These are phyloP conservation scores for Saturnispora bothae DNA, from an alignment of 805 yeast genomes.

Conservation along the genomic window DNA sequence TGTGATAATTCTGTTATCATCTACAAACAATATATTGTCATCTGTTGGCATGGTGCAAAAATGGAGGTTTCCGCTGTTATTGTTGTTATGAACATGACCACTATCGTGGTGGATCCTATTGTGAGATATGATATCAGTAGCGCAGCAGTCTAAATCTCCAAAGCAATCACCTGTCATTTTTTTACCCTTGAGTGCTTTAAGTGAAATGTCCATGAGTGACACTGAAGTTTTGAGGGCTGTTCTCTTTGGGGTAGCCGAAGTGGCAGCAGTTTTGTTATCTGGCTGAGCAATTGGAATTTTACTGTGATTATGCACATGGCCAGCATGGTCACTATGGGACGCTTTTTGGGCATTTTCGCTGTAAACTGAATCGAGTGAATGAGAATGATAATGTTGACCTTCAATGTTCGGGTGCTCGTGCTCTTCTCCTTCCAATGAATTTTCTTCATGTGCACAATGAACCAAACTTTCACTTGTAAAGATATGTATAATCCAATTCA, in stretches of 20 bases:
- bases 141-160: constrained; percentile 24
- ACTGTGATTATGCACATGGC: not conserved
- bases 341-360: too few species aligned
- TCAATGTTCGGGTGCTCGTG: constrained; percentile 15
- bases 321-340: too few species aligned
- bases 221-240: not conserved
- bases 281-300: not conserved
- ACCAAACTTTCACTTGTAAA: constrained; percentile 74
- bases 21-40: constrained; percentile 26
- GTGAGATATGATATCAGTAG: constrained; percentile 17
- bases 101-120: constrained; percentile 16
- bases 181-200: constrained; percentile 23
- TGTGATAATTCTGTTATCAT: constrained; percentile 19
- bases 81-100: not conserved
- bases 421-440: too few species aligned
- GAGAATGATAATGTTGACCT: not conserved
- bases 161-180: constrained; percentile 24
- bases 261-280: not conserved
- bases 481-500: constrained; percentile 61
- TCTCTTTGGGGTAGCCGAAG: not conserved
- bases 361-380: too few species aligned
- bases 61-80: constrained; percentile 18
- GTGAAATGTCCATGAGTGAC: constrained; percentile 24
- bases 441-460: constrained; percentile 79
- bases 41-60: constrained; percentile 26